Conservation (phyloP, 352 stramenopile genomes). For the Phytophthora tubulina region DNA sequence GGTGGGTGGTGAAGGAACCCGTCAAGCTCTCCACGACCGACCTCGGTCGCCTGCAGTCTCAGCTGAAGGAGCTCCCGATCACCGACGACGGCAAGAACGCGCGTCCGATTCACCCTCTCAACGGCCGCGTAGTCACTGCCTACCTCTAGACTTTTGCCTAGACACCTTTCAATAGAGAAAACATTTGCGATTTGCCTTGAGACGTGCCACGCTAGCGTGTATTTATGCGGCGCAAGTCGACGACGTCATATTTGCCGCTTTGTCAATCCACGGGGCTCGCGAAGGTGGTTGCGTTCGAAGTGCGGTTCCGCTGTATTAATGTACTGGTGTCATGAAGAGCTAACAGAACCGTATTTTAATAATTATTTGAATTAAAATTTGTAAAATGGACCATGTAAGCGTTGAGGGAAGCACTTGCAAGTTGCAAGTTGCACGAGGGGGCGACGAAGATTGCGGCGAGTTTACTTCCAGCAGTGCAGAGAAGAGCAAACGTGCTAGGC, state of each 20-base stretch:
- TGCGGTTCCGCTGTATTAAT: not conserved
- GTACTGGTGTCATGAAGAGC: not conserved
- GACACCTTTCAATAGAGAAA: conserved; percentile 7
- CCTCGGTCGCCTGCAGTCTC: conserved; percentile 37
- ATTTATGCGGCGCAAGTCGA: conserved; percentile 12
- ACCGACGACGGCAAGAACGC: conserved; percentile 43
- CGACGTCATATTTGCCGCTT: not conserved
- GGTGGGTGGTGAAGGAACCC: conserved; percentile 42
- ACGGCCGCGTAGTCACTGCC: conserved; percentile 34
- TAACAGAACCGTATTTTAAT: no score
- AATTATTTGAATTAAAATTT: no score
- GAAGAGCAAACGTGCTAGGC: not conserved
- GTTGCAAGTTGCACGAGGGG: not conserved
- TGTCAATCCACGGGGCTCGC: not conserved
- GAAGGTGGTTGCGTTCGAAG: not conserved
- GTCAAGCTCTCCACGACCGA: conserved; percentile 35
- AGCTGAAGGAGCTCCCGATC: conserved; percentile 33
- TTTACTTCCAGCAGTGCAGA: not conserved
- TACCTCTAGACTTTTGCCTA: conserved; percentile 26
- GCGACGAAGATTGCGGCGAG: conserved; percentile 15
- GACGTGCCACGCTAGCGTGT: conserved; percentile 7
- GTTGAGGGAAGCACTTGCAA: no score
- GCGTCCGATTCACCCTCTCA: conserved; percentile 40
- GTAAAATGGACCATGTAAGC: no score
- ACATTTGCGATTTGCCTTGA: conserved; percentile 24